phyloP scores from a whole-genome alignment of 2,329 filamentous ascomycete genomes.

The Penicillium frequentans region DNA sequence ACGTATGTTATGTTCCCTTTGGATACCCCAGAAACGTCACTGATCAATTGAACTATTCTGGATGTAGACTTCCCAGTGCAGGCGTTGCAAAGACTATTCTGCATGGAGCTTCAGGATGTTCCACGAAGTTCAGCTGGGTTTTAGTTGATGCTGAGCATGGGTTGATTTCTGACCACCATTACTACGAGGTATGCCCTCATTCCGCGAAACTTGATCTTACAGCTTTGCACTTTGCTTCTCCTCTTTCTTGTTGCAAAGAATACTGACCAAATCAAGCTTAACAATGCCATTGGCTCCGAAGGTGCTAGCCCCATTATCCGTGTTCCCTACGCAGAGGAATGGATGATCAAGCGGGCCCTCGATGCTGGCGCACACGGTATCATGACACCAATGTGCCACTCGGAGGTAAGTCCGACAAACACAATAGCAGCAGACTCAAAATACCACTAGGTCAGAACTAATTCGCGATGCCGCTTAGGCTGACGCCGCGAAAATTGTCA shows the following conservation, averaged over 20 bases:
- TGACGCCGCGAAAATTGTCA: slow-evolving; percentile 31
- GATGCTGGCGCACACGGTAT: slow-evolving; percentile 40
- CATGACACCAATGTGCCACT: slow-evolving; percentile 38
- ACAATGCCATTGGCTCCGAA: slow-evolving; percentile 37
- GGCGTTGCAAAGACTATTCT: slow-evolving; percentile 35
- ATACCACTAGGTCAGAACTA: not conserved
- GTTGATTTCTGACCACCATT: slow-evolving; percentile 38
- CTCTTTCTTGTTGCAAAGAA: not conserved
- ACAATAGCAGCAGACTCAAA: not conserved
- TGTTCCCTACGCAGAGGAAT: slow-evolving; percentile 36
- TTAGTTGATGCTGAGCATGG: slow-evolving; percentile 43
- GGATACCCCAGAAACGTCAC: not conserved
- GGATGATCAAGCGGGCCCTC: slow-evolving; percentile 43
- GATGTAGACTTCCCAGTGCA: slow-evolving; percentile 28
- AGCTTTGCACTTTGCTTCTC: not conserved
- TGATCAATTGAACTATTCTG: not conserved
- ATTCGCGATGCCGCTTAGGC: slow-evolving; percentile 12
- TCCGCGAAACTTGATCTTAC: not conserved
- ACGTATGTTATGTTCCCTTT: slow-evolving; percentile 25
- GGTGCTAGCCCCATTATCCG: slow-evolving; percentile 37
- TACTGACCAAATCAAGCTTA: slow-evolving; percentile 18
- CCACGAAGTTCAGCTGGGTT: slow-evolving; percentile 36
- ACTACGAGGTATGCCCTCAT: slow-evolving; percentile 34
- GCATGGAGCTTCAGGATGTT: slow-evolving; percentile 24
- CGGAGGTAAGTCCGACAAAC: slow-evolving; percentile 18